phyloP scores from a whole-genome alignment of 805 yeast species.

The Nadsonia fulvescens region DNA sequence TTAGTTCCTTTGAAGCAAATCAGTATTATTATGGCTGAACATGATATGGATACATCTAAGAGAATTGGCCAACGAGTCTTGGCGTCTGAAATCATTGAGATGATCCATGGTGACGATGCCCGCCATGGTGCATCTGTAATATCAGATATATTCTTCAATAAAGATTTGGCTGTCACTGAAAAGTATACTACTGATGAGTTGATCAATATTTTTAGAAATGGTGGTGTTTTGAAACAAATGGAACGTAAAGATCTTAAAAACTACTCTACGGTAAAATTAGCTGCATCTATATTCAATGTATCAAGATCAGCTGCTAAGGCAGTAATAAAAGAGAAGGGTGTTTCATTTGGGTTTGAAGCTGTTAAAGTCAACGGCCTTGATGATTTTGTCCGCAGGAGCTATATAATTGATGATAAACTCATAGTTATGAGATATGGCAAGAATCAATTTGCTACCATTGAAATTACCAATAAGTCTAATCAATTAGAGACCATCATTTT shows the following conservation, averaged over 20 bases:
- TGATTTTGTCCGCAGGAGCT: too few species aligned
- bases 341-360: constrained; percentile 51
- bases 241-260: constrained; percentile 21
- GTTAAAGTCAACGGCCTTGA: too few species aligned
- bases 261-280: constrained; percentile 30
- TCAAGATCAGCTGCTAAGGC: constrained; percentile 37
- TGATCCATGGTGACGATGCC: constrained; percentile 68
- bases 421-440: constrained; percentile 50
- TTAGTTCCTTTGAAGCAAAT: constrained; percentile 51
- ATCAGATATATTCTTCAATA: constrained; percentile 24
- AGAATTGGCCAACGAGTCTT: constrained; percentile 60
- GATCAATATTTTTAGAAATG: constrained; percentile 35
- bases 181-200: constrained; percentile 24
- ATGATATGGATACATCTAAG: constrained; percentile 37
- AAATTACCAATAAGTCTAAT: too few species aligned
- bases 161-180: constrained; percentile 15
- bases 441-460: too few species aligned
- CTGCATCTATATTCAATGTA: constrained; percentile 27
- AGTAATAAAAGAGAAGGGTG: constrained; percentile 49
- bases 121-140: constrained; percentile 56
- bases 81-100: constrained; percentile 72
- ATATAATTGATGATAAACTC: constrained; percentile 41
- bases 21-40: constrained; percentile 32
- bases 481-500: too few species aligned
- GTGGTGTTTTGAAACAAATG: constrained; percentile 31